Evolutionary conservation across 345 rosid genomes (phyloP).

Genomic region (Arabidopsis suecica): DNA sequence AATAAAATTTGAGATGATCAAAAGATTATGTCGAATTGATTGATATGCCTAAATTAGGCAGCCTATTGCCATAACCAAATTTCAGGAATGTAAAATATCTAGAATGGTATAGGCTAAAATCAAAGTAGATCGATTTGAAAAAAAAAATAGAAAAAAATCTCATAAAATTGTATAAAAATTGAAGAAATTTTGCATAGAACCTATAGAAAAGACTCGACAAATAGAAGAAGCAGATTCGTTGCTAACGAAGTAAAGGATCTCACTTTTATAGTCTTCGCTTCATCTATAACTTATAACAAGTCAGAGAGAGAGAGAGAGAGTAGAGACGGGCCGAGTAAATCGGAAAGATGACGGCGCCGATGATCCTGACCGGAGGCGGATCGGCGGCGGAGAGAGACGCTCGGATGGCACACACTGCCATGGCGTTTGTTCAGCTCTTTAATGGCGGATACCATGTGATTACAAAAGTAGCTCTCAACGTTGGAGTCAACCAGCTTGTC

Average conservation of each 20-base stretch:
- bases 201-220: background rate
- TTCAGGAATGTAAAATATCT: background rate
- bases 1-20: no score
- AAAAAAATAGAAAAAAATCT: background rate
- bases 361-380: constrained; percentile 41
- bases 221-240: background rate
- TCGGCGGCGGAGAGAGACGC: constrained; percentile 58
- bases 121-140: background rate
- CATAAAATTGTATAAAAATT: background rate
- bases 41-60: no score
- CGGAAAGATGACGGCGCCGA: constrained; percentile 47
- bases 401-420: constrained; percentile 70
- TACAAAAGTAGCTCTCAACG: constrained; percentile 93
- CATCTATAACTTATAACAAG: background rate
- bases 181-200: background rate
- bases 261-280: constrained; percentile 8
- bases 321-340: constrained; percentile 7
- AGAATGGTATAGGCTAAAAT: background rate
- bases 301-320: background rate
- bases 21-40: no score
- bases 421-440: constrained; percentile 91
- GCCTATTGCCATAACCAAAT: no score
- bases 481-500: constrained; percentile 94
- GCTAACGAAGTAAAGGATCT: constrained; percentile 31
- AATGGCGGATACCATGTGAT: constrained; percentile 95